These are phyloP conservation scores for Evansstolkia leycettana DNA, from an alignment of 495 filamentous ascomycete species.

Conservation along the genomic window DNA sequence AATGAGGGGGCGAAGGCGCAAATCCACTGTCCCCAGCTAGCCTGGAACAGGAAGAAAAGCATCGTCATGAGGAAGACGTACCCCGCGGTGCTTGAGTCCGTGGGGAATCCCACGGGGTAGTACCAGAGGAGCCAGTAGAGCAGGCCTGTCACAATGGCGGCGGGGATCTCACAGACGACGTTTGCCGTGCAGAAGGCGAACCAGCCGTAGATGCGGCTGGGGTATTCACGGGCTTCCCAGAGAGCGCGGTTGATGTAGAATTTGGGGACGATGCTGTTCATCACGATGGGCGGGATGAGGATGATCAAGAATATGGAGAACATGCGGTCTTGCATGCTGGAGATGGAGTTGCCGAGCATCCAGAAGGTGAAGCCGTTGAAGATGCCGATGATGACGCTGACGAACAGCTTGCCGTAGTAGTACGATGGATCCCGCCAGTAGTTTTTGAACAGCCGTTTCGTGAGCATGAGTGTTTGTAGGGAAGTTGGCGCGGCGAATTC, in stretches of 20 bases:
- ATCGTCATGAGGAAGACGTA: slow-evolving; percentile 79
- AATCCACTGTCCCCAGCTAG: slow-evolving; percentile 76
- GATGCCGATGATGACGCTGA: slow-evolving; percentile 53
- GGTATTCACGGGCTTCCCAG: slow-evolving; percentile 66
- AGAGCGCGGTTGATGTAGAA: slow-evolving; percentile 68
- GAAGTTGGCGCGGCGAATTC: slow-evolving; percentile 54
- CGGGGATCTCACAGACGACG: slow-evolving; percentile 66
- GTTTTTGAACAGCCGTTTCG: slow-evolving; percentile 52
- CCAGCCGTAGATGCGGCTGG: slow-evolving; percentile 72
- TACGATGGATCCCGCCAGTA: slow-evolving; percentile 66
- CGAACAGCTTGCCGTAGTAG: slow-evolving; percentile 63
- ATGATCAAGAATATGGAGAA: slow-evolving; percentile 68
- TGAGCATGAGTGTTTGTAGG: slow-evolving; percentile 47
- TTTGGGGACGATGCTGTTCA: slow-evolving; percentile 73
- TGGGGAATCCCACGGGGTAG: slow-evolving; percentile 59
- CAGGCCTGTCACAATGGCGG: slow-evolving; percentile 45
- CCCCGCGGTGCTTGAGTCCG: slow-evolving; percentile 49
- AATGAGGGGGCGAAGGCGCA: slow-evolving; percentile 69
- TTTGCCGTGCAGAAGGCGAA: slow-evolving; percentile 69
- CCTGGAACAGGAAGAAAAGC: slow-evolving; percentile 69
- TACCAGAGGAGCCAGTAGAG: slow-evolving; percentile 77
- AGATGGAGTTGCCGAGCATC: slow-evolving; percentile 50
- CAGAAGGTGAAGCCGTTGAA: slow-evolving; percentile 86
- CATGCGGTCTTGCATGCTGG: slow-evolving; percentile 70
- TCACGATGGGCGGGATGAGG: slow-evolving; percentile 56